Evolutionary conservation across 306 rosid genomes (phyloP).

Genomic region (Pueraria montana): DNA sequence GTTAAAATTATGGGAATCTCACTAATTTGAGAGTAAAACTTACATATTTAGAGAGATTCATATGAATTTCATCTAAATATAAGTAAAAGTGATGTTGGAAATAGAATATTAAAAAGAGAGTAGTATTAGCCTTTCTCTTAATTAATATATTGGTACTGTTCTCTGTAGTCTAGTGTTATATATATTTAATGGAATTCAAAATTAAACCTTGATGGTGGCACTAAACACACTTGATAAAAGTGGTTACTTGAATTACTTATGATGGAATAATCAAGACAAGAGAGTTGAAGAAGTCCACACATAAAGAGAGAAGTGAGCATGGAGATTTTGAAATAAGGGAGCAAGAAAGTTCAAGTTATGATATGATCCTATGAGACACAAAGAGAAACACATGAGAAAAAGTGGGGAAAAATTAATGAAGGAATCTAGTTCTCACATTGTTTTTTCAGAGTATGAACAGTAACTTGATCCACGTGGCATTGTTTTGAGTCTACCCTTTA

Average conservation of each 20-base stretch:
- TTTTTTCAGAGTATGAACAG: neutral
- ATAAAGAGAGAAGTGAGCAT: constrained; percentile 3
- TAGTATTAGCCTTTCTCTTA: too few relatives aligned
- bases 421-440: neutral
- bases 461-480: neutral
- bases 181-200: neutral
- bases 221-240: neutral
- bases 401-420: neutral
- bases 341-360: neutral
- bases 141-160: neutral
- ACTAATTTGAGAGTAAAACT: too few relatives aligned
- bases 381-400: neutral
- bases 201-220: neutral
- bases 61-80: neutral
- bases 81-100: too few relatives aligned
- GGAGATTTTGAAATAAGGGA: neutral
- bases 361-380: neutral
- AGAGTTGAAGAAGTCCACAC: neutral
- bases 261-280: neutral
- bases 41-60: neutral
- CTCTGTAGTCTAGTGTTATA: neutral
- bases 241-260: neutral
- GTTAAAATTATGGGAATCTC: neutral
- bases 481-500: neutral
- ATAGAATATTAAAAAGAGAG: neutral